Evolutionary conservation across 2,329 filamentous ascomycete species (phyloP), one percentile per base, ranked within the genome.

Genomic region (Ceratocystis cubensis): DNA sequence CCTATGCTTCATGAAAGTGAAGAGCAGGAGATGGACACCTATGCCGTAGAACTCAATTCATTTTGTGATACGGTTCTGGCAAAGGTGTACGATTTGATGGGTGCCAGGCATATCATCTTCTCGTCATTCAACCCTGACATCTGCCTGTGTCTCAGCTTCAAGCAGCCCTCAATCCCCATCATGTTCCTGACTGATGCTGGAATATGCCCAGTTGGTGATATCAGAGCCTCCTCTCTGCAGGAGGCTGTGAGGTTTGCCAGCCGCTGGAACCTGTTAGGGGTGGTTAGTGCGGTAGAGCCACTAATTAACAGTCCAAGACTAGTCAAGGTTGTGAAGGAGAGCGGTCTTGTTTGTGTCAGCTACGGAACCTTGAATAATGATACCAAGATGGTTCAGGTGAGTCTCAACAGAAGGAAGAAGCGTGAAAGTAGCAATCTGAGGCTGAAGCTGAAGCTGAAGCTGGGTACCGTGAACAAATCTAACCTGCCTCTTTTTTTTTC

Each of bases 61-160:
- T 99, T 97, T 75, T 93, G 95, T 73, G 94, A 99, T 75, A 96
- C 91, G 0, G 89, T 99, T 2, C 81, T 99, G 7, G 82, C 82
- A 57, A 94, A 90, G 75, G 93, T 96, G 4, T 99, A 97, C 73
- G 91, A 96, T 71, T 78, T 92, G 65, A 88, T 87, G 30, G 84
- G 85, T 68, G 84, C 87, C 67, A 84, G 94, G n/a, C 91, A 96
- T 77, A 88, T 99, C 75, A 91, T 99, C 70, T 97, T 99, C 77
- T 96, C 90, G 70, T 94, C 89, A 63, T 99, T 99, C 79, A 96
- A 97, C 76, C 94, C 94, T 0, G 94, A 99, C 72, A 91, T 99
- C 59, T 99, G 94, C 74, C 82, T 99, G 15, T 85, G 96, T 70
- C 80, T 97, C 50, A 94, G 88, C 66, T 96, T 96, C 81, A 99